Conservation (phyloP, 306 rosid species). For the Benincasa hispida region DNA sequence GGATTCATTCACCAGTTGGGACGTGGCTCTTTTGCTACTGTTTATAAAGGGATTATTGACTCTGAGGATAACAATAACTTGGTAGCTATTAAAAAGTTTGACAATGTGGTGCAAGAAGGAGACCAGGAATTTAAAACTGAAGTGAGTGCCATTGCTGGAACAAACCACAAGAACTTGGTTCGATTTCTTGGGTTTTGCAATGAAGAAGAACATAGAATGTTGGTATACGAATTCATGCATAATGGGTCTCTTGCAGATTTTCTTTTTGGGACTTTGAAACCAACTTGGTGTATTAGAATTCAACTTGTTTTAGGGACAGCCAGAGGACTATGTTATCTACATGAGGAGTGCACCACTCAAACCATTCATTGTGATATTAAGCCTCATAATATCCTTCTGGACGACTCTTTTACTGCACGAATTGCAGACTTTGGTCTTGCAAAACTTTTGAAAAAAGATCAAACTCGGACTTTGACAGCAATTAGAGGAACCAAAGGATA, state of each 20-base stretch:
- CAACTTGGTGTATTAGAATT: constrained; percentile 10
- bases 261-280: constrained; percentile 6
- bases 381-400: constrained; percentile 36
- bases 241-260: constrained; percentile 12
- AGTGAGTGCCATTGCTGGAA: constrained; percentile 15
- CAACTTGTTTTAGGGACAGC: constrained; percentile 13
- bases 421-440: constrained; percentile 37
- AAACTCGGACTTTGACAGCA: constrained; percentile 15
- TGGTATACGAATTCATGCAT: constrained; percentile 18
- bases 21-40: neutral
- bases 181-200: constrained; percentile 12
- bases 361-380: constrained; percentile 39
- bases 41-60: constrained; percentile 12
- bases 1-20: neutral
- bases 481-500: constrained; percentile 34
- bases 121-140: constrained; percentile 29
- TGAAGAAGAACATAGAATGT: constrained; percentile 12
- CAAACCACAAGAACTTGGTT: constrained; percentile 20
- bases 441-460: constrained; percentile 24
- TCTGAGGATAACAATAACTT: neutral
- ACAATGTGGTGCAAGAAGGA: constrained; percentile 16
- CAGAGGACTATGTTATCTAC: constrained; percentile 23
- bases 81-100: constrained; percentile 33
- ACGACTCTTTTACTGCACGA: constrained; percentile 10
- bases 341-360: constrained; percentile 26